phyloP scores from a whole-genome alignment of 1,284 basidiomycete genomes.

The Schizophyllum commune region DNA sequence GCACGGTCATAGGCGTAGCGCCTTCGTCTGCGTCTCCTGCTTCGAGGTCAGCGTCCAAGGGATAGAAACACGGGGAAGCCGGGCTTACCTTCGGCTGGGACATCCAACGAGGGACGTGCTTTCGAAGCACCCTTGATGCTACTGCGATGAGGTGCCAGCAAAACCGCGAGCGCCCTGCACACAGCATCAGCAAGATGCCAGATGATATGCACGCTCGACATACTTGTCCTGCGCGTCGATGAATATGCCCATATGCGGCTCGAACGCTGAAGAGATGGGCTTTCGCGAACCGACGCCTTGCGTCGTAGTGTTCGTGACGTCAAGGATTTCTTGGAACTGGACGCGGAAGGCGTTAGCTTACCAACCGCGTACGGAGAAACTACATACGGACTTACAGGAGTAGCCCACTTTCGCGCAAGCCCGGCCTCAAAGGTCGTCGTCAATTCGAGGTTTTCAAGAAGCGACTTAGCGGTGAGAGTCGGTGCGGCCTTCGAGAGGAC shows the following conservation, averaged over 20 bases:
- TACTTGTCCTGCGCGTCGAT: constrained; percentile 95
- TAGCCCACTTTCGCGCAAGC: constrained; percentile 73
- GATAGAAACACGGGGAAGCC: background rate
- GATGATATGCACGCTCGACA: constrained; percentile 11
- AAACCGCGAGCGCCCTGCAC: constrained; percentile 65
- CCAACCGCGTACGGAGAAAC: background rate
- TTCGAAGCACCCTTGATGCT: constrained; percentile 30
- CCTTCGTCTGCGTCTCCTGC: constrained; percentile 35
- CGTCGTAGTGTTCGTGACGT: constrained; percentile 33
- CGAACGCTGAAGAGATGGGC: constrained; percentile 82
- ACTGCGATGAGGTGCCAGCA: constrained; percentile 76
- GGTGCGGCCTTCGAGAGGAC: constrained; percentile 62
- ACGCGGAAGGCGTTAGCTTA: background rate
- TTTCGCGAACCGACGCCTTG: constrained; percentile 38
- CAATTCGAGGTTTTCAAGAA: constrained; percentile 81
- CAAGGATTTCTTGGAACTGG: constrained; percentile 58
- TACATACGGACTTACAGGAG: constrained; percentile 47
- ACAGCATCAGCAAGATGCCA: background rate
- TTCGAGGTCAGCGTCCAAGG: constrained; percentile 9
- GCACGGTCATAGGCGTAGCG: constrained; percentile 55
- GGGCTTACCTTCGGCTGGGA: constrained; percentile 16
- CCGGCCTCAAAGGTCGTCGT: constrained; percentile 81
- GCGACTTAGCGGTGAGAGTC: constrained; percentile 66
- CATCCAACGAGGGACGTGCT: constrained; percentile 64
- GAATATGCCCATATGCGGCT: constrained; percentile 87